These are phyloP conservation scores for Irpex rosettiformis DNA, from an alignment of 1,284 basidiomycete species.

Conservation along the genomic window DNA sequence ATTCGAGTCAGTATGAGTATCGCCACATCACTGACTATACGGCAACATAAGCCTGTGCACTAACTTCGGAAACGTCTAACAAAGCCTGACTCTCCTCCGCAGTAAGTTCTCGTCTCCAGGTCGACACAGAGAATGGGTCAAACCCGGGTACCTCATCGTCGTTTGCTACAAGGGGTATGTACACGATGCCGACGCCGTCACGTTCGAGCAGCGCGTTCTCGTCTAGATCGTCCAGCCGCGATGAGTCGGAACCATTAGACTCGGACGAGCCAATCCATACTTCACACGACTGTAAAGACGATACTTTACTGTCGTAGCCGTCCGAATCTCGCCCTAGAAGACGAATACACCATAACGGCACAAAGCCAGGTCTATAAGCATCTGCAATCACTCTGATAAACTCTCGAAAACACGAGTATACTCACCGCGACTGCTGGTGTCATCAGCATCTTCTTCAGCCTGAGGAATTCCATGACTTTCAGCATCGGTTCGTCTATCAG, in stretches of 20 bases:
- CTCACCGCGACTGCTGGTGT: background rate
- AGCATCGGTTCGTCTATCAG: conserved; percentile 18
- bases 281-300: conserved; percentile 27
- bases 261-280: conserved; percentile 41
- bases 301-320: background rate
- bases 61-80: conserved; percentile 32
- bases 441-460: background rate
- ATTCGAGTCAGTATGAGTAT: background rate
- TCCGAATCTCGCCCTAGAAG: background rate
- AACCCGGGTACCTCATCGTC: conserved; percentile 29
- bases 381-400: background rate
- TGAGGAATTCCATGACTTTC: conserved; percentile 20
- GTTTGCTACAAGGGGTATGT: conserved; percentile 34
- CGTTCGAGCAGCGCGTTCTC: conserved; percentile 32
- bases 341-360: background rate
- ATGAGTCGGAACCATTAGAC: conserved; percentile 20
- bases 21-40: background rate
- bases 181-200: conserved; percentile 40
- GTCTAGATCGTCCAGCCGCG: conserved; percentile 33
- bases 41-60: background rate
- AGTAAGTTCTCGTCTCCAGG: conserved; percentile 36
- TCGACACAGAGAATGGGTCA: conserved; percentile 35
- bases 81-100: conserved; percentile 34
- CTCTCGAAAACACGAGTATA: background rate
- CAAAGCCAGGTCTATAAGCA: background rate